phyloP scores from a whole-genome alignment of 805 yeast genomes.

The Priceomyces melissophilus region DNA sequence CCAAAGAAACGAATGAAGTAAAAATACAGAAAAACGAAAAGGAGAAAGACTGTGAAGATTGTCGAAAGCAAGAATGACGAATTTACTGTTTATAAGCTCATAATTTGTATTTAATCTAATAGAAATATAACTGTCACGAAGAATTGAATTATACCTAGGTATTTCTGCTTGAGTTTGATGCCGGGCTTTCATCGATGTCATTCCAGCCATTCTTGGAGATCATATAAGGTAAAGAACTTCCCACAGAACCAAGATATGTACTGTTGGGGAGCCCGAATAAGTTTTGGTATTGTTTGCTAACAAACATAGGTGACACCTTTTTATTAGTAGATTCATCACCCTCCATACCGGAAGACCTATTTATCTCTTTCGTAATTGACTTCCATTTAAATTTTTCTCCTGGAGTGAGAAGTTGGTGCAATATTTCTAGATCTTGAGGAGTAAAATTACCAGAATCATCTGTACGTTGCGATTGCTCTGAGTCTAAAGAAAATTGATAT shows the following conservation, averaged over 20 bases:
- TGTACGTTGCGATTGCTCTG: too few species aligned
- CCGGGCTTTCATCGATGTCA: constrained; percentile 14
- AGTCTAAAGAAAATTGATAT: too few species aligned
- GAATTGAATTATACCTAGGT: too few species aligned
- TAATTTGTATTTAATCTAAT: too few species aligned
- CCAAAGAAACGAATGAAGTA: constrained; percentile 1
- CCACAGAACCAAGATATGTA: constrained; percentile 38
- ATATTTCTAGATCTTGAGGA: constrained; percentile 42
- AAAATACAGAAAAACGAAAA: neutral
- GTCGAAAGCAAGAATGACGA: constrained; percentile 10
- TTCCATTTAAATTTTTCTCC: constrained; percentile 63
- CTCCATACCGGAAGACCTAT: constrained; percentile 14
- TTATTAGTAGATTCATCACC: constrained; percentile 17
- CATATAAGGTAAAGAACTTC: constrained; percentile 53
- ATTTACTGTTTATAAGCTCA: too few species aligned
- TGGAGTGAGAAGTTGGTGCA: constrained; percentile 44
- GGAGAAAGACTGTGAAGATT: constrained; percentile 13
- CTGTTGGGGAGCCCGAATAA: constrained; percentile 54
- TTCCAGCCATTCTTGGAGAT: constrained; percentile 48
- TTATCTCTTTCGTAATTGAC: constrained; percentile 45
- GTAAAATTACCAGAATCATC: constrained; percentile 25
- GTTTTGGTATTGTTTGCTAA: constrained; percentile 52
- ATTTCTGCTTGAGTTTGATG: neutral
- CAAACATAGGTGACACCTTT: constrained; percentile 50
- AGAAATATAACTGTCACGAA: too few species aligned